A percentile compares a stretch with the other conserved stretches of the same genome.
phyloP scores from a whole-genome alignment of 495 filamentous ascomycete genomes.

The Neurospora pannonica region DNA sequence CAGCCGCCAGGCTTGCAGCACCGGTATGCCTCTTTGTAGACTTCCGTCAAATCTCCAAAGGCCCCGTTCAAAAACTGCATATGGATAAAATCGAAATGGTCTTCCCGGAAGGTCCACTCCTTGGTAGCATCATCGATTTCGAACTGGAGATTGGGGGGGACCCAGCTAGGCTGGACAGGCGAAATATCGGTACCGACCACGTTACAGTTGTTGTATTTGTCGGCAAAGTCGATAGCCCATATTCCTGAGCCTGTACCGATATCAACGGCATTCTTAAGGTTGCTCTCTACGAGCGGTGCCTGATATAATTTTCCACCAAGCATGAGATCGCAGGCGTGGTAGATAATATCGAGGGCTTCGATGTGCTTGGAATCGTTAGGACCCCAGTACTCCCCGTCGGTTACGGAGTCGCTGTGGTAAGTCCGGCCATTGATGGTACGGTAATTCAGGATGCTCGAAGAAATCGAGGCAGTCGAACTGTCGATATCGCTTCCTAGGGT shows the following conservation, averaged over 20 bases:
- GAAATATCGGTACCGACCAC: constrained; percentile 46
- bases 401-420: constrained; percentile 17
- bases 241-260: constrained; percentile 32
- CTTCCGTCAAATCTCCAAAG: constrained; percentile 42
- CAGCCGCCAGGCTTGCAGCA: constrained; percentile 15
- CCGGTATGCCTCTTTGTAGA: constrained; percentile 26
- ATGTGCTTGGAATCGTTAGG: neutral
- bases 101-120: constrained; percentile 34
- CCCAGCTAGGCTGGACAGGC: constrained; percentile 30
- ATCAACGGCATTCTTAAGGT: constrained; percentile 24
- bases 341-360: constrained; percentile 3
- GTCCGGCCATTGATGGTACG: constrained; percentile 28
- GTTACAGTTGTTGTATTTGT: constrained; percentile 38
- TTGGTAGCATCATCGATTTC: constrained; percentile 40
- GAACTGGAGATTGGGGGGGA: constrained; percentile 39
- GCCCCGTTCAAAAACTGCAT: constrained; percentile 39
- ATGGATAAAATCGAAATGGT: constrained; percentile 52
- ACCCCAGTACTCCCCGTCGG: neutral
- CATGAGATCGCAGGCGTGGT: constrained; percentile 26
- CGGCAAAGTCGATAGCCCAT: constrained; percentile 47
- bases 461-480: constrained; percentile 31
- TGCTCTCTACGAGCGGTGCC: constrained; percentile 19
- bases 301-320: constrained; percentile 32
- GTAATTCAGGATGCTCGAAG: constrained; percentile 35
- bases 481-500: neutral